phyloP scores from a whole-genome alignment of 2,329 filamentous ascomycete species.

The Venturia pyrina region DNA sequence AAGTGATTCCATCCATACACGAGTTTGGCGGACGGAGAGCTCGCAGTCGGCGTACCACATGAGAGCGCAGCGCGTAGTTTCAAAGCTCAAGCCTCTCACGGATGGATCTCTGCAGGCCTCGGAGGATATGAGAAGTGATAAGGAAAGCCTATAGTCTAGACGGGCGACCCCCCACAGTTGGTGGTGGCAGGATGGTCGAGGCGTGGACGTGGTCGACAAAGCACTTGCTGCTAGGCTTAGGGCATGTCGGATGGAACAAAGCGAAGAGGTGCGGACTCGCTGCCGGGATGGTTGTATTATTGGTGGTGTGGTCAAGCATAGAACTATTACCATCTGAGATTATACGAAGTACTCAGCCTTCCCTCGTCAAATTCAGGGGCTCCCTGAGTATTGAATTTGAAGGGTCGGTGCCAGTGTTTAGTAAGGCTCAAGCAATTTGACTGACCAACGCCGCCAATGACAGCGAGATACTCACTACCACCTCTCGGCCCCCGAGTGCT shows the following conservation, averaged over 20 bases:
- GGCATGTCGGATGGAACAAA: background rate
- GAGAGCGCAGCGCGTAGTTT: background rate
- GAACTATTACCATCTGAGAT: background rate
- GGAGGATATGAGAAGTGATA: background rate
- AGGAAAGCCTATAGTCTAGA: background rate
- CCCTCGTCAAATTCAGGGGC: background rate
- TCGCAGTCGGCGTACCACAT: background rate
- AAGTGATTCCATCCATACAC: background rate
- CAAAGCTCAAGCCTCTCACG: background rate
- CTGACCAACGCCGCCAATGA: background rate
- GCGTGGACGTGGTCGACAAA: background rate
- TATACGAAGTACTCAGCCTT: background rate
- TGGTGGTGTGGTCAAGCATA: background rate
- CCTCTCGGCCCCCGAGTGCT: background rate
- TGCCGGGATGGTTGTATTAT: background rate
- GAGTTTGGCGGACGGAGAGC: too few species aligned
- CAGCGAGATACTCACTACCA: background rate
- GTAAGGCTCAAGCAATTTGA: background rate
- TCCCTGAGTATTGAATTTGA: background rate
- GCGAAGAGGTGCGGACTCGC: background rate
- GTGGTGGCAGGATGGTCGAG: background rate
- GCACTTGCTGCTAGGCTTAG: background rate
- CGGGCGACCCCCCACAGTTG: background rate
- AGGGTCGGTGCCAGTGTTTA: background rate
- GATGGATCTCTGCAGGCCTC: background rate